These are phyloP conservation scores for Trametes cinnabarina DNA, from an alignment of 768 basidiomycete genomes.

Conservation along the genomic window DNA sequence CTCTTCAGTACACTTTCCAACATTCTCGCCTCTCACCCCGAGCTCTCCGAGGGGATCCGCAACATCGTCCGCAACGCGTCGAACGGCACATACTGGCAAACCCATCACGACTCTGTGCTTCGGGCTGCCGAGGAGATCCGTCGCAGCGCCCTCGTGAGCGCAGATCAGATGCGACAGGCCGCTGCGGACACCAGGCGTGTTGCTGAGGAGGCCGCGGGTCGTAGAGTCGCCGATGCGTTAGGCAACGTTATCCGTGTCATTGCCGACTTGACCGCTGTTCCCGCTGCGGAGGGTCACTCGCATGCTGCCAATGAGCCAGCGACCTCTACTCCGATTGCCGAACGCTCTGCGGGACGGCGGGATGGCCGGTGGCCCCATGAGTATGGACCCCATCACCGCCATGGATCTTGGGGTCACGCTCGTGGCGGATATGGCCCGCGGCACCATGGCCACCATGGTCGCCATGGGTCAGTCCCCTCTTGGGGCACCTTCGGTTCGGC, in stretches of 20 bases:
- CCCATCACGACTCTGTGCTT: constrained; percentile 58
- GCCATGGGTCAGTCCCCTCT: background rate
- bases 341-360: background rate
- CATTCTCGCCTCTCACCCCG: constrained; percentile 65
- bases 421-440: no score
- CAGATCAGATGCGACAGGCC: constrained; percentile 35
- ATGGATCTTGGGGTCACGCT: background rate
- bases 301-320: constrained; percentile 6
- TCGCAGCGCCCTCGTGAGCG: constrained; percentile 39
- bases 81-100: constrained; percentile 66
- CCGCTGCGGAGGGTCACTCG: background rate
- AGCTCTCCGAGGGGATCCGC: constrained; percentile 64
- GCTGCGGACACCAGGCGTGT: constrained; percentile 44
- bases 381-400: constrained; percentile 9
- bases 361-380: background rate
- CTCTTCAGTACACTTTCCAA: constrained; percentile 55
- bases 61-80: constrained; percentile 61
- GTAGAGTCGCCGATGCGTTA: constrained; percentile 61
- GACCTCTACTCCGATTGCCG: constrained; percentile 24
- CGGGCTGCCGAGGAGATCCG: constrained; percentile 56
- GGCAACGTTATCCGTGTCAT: constrained; percentile 56
- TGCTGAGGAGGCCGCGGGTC: constrained; percentile 65
- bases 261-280: constrained; percentile 30
- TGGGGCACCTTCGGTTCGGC: constrained; percentile 15
- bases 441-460: constrained; percentile 3